Evolutionary conservation across 2,329 filamentous ascomycete genomes (phyloP).

Genomic region (Aspergillus latus): DNA sequence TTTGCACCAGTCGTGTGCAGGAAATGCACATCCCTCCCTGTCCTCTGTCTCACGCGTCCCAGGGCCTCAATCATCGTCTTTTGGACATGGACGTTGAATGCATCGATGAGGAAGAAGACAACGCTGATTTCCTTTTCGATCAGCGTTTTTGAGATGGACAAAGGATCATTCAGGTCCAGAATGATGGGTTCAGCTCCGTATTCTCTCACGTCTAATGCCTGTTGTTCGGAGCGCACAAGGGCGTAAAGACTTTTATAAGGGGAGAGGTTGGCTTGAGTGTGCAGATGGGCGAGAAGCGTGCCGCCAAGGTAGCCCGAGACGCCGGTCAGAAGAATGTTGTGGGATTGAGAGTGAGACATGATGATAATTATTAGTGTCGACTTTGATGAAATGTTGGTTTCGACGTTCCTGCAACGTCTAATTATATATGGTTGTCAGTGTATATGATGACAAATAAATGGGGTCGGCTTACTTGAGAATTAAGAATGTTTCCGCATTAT

Average conservation of each 20-base stretch:
- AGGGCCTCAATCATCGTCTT: conserved; percentile 49
- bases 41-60: conserved; percentile 44
- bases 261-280: not conserved
- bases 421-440: no score
- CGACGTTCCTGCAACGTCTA: no score
- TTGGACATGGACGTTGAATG: conserved; percentile 28
- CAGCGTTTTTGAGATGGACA: conserved; percentile 39
- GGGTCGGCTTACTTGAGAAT: no score
- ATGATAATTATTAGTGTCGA: no score
- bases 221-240: not conserved
- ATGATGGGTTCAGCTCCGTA: conserved; percentile 47
- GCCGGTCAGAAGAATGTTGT: not conserved
- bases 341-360: not conserved
- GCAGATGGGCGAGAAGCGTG: not conserved
- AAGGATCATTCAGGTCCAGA: conserved; percentile 27
- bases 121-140: conserved; percentile 48
- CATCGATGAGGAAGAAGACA: conserved; percentile 51
- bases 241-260: not conserved
- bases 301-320: not conserved
- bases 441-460: no score
- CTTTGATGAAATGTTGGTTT: no score
- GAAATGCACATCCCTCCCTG: conserved; percentile 49
- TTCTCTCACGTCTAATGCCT: conserved; percentile 36
- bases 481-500: no score
- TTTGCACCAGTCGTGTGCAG: conserved; percentile 56